These are phyloP conservation scores for Ogataea paraovalis DNA, from an alignment of 805 yeast species.

Conservation along the genomic window DNA sequence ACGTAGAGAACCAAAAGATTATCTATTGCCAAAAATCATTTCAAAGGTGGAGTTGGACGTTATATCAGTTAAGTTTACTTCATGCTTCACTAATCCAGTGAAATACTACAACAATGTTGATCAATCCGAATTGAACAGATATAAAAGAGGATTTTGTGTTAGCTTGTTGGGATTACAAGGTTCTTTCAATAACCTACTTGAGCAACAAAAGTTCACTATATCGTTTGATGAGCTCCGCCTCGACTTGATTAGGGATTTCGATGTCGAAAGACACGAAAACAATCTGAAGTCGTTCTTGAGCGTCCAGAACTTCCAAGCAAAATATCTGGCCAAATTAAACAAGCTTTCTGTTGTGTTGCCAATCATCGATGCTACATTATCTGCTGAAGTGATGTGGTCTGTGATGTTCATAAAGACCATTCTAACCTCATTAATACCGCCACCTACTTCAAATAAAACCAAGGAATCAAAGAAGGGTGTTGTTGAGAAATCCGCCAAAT, in stretches of 20 bases:
- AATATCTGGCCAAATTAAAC: conserved; percentile 12
- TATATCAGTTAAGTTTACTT: conserved; percentile 15
- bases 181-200: conserved; percentile 2
- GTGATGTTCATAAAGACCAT: conserved; percentile 23
- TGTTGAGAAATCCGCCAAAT: not conserved
- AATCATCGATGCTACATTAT: conserved; percentile 21
- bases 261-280: conserved; percentile 7
- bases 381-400: conserved; percentile 32
- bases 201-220: conserved; percentile 6
- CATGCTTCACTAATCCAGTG: conserved; percentile 30
- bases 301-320: conserved; percentile 9
- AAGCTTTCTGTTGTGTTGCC: conserved; percentile 23
- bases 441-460: not conserved
- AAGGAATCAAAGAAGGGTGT: not conserved
- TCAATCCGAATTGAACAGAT: conserved; percentile 26
- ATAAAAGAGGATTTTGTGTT: conserved; percentile 25
- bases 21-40: conserved; percentile 2
- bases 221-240: conserved; percentile 8
- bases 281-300: conserved; percentile 10
- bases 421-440: conserved; percentile 11
- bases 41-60: conserved; percentile 9
- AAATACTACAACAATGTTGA: conserved; percentile 26
- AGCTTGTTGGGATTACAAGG: conserved; percentile 3
- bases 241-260: conserved; percentile 21
- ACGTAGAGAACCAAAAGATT: not conserved